Evolutionary conservation across 805 yeast species (phyloP), one percentile per base, ranked within the genome.

Genomic region (Saccharomycopsis fodiens): DNA sequence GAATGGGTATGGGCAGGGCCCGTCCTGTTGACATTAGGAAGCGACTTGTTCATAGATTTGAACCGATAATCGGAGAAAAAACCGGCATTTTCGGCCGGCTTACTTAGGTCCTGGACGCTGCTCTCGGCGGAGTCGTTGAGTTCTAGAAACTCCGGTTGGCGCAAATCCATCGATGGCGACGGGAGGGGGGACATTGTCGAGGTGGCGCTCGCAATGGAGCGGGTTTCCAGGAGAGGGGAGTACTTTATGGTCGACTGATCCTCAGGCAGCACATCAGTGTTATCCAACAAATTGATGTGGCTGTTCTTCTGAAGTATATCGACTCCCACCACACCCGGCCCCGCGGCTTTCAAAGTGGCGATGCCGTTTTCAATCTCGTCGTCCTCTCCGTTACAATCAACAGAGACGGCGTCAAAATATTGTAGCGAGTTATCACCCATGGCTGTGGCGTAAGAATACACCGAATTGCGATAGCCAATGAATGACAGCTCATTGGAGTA

Each of bases 331-430:
- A 47, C 29, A 6, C 51, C 51, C 2, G 51, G 51, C 7, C 21
- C 22, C 7, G 32, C n/a, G 4, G 42, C 45, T 22, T 32, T 25
- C 3, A 44, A n/a, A 20, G 43, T 44, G 25, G 40, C 44, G 19
- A 12, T 34, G 7, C 20, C 43, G 19, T 13, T 29, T 10, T 29
- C 35, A 10, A 13, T 30, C 15, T 43, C 44, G 15, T 42, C 41
- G 13, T 46, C 42, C 37, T 46, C 52, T 32, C 19, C 45, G n/a
- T n/a, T n/a, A n/a, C n/a, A n/a, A 34, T 25, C 32, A 12, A 49
- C 16, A 3, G 50, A 46, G 15, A 49, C 39, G 10, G 52, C 47
- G 23, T 49, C 52, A 41, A 49, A 49, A 35, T 30, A 49, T 19
- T 42, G 44, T 4, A 31, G n/a, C 15, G 31, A 25, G n/a, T 25